Conservation (phyloP, 805 yeast genomes). For the Starmerella bombicola region DNA sequence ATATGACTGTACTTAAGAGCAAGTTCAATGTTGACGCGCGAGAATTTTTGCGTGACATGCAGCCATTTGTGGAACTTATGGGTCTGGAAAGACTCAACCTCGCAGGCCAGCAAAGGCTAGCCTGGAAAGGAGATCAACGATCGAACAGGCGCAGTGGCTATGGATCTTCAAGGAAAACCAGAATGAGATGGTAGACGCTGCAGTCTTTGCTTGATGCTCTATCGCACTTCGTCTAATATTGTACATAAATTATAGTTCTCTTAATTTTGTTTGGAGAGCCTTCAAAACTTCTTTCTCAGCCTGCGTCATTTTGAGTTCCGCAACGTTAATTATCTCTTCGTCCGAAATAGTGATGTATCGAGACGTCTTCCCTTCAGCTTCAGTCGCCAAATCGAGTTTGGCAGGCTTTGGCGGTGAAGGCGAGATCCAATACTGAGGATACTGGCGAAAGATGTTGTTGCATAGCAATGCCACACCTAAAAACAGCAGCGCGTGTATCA, state of each 20-base stretch:
- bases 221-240: background rate
- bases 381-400: background rate
- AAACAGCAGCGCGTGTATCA: constrained; percentile 39
- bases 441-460: constrained; percentile 41
- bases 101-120: constrained; percentile 11
- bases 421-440: constrained; percentile 45
- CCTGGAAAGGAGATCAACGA: constrained; percentile 14
- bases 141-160: constrained; percentile 2
- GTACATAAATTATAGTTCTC: background rate
- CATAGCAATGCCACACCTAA: constrained; percentile 40
- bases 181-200: constrained; percentile 23
- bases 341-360: no score
- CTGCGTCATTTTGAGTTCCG: no score
- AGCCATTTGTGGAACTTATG: constrained; percentile 22
- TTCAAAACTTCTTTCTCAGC: no score
- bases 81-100: constrained; percentile 21
- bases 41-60: constrained; percentile 22
- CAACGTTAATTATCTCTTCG: no score
- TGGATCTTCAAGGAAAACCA: constrained; percentile 21
- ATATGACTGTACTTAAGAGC: constrained; percentile 21
- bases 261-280: constrained; percentile 1
- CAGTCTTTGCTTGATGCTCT: background rate
- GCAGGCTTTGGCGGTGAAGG: constrained; percentile 5
- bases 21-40: constrained; percentile 16
- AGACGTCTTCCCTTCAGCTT: no score